Evolutionary conservation across 306 rosid genomes (phyloP), one percentile per base, ranked within the genome.

Genomic region (Sophora flavescens): DNA sequence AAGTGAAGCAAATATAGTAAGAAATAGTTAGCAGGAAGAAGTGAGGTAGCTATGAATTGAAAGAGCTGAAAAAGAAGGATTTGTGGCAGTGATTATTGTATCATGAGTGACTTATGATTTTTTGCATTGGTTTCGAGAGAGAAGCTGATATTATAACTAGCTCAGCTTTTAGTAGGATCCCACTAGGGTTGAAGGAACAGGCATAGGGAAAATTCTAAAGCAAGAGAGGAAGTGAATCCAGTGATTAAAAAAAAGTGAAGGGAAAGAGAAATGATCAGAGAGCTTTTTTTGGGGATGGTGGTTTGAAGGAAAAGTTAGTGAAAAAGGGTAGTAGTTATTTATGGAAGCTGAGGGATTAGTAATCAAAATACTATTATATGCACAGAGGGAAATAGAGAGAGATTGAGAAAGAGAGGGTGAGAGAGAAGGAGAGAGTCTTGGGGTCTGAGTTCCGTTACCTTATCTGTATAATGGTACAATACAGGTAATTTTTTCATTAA

Each of bases 81-180:
- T 59, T 51, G 8, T 54, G 71, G n/a, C 1, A 60, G 86, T 87
- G 91, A 86, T 84, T 90, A 83, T 63, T 86, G 87, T 75, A 87
- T 89, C 77, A 90, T 92, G 96, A 90, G 96, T 90, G 89, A 63
- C 79, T 88, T 69, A 90, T 95, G 93, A 92, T 88, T 89, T 88
- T 88, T 89, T 85, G 89, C 86, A 84, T 68, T 63, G 84, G 85
- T 86, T 79, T 82, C 64, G 81, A 75, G 78, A 51, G 72, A 68
- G n/a, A 12, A 13, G 45, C 3, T 5, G 70, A 71, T 36, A 6
- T 75, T 36, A 6, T 75, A 86, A 86, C 77, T 75, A 86, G 86
- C 77, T 89, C 85, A 3, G 32, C 3, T 88, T 80, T 88, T 76
- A 78, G 83, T 84, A 81, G 87, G 80, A 76, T 85, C 63, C 68